Conservation (phyloP, 1,284 basidiomycete species). For the Boletus hoseneyae region DNA sequence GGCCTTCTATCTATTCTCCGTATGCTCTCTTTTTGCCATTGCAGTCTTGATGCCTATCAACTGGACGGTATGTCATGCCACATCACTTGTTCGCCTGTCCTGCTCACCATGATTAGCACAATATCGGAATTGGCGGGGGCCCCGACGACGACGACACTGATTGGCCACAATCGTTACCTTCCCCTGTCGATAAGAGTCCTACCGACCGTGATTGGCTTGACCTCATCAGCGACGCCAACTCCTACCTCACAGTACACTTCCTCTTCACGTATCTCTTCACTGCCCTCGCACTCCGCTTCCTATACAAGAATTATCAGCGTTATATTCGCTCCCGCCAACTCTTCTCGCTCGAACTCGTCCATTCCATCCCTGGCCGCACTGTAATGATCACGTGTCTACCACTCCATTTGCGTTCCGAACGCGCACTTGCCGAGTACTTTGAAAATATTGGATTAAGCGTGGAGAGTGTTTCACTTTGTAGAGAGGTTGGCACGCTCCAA, state of each 20-base stretch:
- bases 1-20: constrained; percentile 86
- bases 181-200: constrained; percentile 28
- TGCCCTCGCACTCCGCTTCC: constrained; percentile 76
- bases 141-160: constrained; percentile 50
- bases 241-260: constrained; percentile 84
- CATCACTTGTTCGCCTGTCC: background rate
- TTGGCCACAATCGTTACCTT: constrained; percentile 39
- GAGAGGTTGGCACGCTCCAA: constrained; percentile 78
- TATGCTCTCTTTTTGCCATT: constrained; percentile 80
- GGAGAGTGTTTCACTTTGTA: constrained; percentile 86
- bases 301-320: constrained; percentile 85
- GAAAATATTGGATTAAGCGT: constrained; percentile 79
- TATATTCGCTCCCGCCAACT: constrained; percentile 93
- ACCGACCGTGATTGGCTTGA: constrained; percentile 70
- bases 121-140: constrained; percentile 66
- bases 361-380: constrained; percentile 91
- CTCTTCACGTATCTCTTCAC: constrained; percentile 94
- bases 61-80: constrained; percentile 58
- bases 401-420: constrained; percentile 77
- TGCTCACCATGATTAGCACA: constrained; percentile 50
- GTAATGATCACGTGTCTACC: constrained; percentile 88
- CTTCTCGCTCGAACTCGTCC: constrained; percentile 90
- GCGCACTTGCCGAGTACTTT: constrained; percentile 89
- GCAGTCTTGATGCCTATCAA: constrained; percentile 88
- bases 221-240: constrained; percentile 81